Evolutionary conservation across 345 rosid species (phyloP), one percentile per base, ranked within the genome.

Genomic region (Syzygium jambos): DNA sequence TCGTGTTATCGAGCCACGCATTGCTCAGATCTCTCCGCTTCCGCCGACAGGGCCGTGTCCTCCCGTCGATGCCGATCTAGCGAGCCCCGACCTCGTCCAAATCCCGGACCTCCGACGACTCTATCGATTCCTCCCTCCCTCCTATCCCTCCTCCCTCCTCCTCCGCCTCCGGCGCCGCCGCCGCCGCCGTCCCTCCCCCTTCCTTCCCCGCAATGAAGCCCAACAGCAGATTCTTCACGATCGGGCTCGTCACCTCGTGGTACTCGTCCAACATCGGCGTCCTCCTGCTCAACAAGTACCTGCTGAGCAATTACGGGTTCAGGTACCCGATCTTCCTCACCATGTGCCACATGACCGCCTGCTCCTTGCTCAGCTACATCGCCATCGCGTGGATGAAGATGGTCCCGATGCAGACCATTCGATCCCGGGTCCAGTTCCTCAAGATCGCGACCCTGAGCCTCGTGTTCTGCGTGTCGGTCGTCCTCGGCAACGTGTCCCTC

Each of bases 311-410:
- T 89, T 98, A 96, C 46, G 99, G 99, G 10, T 98, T 98, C 96
- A 98, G 93, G 93, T 98, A 96, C 89, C 99, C 99, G 88, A 98
- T 98, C 92, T 98, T 98, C 89, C 92, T 98, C 86, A 96, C 99
- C 87, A 96, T 98, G 99, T 98, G 99, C 86, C 99, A 98, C 93
- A 98, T 98, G 99, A 98, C 98, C 19, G 99, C 99, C 59, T 98
- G 99, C 86, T 95, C 98, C 55, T 88, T 98, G 91, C 91, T 98
- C 55, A 96, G 98, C 92, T 98, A 98, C 90, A 87, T 98, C 61
- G 98, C 97, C 89, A 95, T 98, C 87, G 99, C 96, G 6, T 96
- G 99, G 99, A 85, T 98, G 93, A 96, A 95, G 94, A 93, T 98
- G 95, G 99, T 98, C 16, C 99, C 99, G 9, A 94, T 98, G 98